Percentiles rank a stretch among this genome's conserved stretches.
phyloP scores from a whole-genome alignment of 73 alveolate species.

The Paramecium bursaria region DNA sequence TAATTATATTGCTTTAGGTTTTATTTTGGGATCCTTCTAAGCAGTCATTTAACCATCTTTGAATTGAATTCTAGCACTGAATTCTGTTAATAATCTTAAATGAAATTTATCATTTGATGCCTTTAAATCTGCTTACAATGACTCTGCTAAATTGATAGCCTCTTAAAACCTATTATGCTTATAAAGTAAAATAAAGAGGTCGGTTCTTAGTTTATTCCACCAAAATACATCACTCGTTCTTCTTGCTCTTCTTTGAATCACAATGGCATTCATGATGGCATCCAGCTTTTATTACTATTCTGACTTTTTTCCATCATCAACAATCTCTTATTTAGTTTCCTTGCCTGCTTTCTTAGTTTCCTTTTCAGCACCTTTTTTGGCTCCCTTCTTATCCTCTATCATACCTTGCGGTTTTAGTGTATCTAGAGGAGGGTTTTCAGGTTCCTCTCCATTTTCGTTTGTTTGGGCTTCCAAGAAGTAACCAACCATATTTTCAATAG shows the following conservation, averaged over 20 bases:
- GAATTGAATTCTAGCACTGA: constrained; percentile 30
- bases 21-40: no score
- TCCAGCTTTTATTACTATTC: constrained; percentile 25
- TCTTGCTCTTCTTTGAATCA: constrained; percentile 8
- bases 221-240: constrained; percentile 1
- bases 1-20: not conserved
- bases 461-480: constrained; percentile 15
- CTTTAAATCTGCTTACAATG: constrained; percentile 5
- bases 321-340: constrained; percentile 5
- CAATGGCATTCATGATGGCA: not conserved
- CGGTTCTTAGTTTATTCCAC: constrained; percentile 52
- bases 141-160: constrained; percentile 3
- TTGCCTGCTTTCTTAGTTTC: constrained; percentile 24
- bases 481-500: not conserved
- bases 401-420: constrained; percentile 22
- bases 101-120: constrained; percentile 27
- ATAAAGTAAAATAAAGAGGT: not conserved
- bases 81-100: constrained; percentile 18
- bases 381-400: constrained; percentile 48
- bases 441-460: constrained; percentile 42
- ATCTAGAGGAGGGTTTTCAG: constrained; percentile 31
- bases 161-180: constrained; percentile 19
- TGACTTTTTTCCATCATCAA: constrained; percentile 2
- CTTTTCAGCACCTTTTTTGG: constrained; percentile 52
- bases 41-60: constrained; percentile 2